Evolutionary conservation across 306 rosid species (phyloP).

Genomic region (Pyrus betulifolia): DNA sequence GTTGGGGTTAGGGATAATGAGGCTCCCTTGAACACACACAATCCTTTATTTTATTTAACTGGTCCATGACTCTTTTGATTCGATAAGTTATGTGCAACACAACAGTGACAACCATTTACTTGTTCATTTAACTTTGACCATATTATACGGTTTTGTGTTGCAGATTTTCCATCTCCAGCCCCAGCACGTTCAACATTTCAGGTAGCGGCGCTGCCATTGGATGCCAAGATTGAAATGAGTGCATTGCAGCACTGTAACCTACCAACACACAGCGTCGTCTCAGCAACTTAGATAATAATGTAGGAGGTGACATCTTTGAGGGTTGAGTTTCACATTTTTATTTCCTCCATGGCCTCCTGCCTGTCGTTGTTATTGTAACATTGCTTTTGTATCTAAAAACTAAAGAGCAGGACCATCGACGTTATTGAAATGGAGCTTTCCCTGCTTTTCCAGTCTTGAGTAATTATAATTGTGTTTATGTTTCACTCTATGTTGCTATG

Average conservation of each 20-base stretch:
- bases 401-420: background rate
- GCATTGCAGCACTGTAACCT: conserved; percentile 62
- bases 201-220: conserved; percentile 86
- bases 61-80: background rate
- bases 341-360: background rate
- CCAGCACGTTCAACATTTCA: conserved; percentile 91
- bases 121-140: too few relatives aligned
- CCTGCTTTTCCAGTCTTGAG: background rate
- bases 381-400: too few relatives aligned
- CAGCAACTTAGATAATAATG: conserved; percentile 17
- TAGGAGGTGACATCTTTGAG: conserved; percentile 17
- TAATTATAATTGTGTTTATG: background rate
- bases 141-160: background rate
- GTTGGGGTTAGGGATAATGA: too few relatives aligned
- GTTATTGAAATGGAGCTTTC: background rate
- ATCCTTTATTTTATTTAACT: background rate
- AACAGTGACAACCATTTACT: background rate
- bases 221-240: conserved; percentile 94
- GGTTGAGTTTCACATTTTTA: background rate
- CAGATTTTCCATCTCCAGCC: conserved; percentile 73
- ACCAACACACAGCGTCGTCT: background rate
- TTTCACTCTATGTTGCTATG: background rate
- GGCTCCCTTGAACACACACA: background rate
- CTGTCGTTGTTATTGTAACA: background rate
- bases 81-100: background rate